Base-by-base conservation (phyloP, 768 basidiomycete species). In the Leccinum longicurvipes region DNA sequence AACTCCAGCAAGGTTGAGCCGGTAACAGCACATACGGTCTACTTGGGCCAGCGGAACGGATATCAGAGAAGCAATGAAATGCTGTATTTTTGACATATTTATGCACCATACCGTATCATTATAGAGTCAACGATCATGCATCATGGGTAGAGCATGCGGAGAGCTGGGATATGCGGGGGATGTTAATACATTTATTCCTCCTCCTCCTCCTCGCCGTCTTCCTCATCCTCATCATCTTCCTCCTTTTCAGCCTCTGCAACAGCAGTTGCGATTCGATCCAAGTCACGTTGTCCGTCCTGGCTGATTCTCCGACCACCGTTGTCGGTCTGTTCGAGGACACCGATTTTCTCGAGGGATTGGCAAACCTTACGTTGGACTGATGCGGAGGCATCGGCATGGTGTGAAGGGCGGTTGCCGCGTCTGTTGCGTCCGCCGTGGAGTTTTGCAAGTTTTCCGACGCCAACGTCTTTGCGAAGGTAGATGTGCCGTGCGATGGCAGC, bases 401-500 rank as follows among this genome's bases (percentile, higher is more conserved):
- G 94, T 60, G 92, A 93, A 48, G 96, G 94, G 64, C 97, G 89
- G 84, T 93, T 92, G 50, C 97, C 97, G 59, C 97, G 91, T 68
- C 93, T 83, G 79, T 94, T 93, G 72, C 91, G 87, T 61, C 91
- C 91, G 74, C 97, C 97, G 78, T 98, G 94, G 41, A 98, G 89
- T 83, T 97, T 98, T 76, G 84, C 86, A 34, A 97, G 84, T 27
- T 90, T 90, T 67, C 93, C 94, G 61, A 96, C 85, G 67, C 94
- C 94, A 67, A 95, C 92, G 71, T 92, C 89, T 80, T 96, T 95
- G 74, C 96, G 92, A 73, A 99, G 90, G 84, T 99, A 98, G 77
- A 98, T 97, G 87, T 98, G 96, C 70, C 96, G 89, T 76, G 96
- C 96, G 67, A 98, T 78, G 61, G 95, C 92, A 72, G 95, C 95